These are phyloP conservation scores for Metschnikowia aberdeeniae DNA, from an alignment of 805 yeast genomes.

Conservation along the genomic window DNA sequence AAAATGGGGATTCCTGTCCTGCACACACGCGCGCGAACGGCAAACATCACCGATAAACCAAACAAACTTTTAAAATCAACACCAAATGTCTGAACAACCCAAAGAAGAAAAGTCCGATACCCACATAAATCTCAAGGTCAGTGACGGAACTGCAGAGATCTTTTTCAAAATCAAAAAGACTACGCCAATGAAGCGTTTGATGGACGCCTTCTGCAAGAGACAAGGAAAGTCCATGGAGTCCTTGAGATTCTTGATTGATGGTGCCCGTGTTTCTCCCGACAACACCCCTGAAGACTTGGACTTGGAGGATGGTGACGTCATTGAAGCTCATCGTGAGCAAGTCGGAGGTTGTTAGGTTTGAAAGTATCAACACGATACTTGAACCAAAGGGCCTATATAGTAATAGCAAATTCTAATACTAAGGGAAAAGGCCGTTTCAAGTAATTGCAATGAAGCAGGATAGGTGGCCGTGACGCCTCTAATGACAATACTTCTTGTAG, in stretches of 20 bases:
- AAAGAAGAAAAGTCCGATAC: constrained; percentile 35
- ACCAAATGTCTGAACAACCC: constrained; percentile 18
- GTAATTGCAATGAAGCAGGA: too few species aligned
- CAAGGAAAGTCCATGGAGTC: constrained; percentile 85
- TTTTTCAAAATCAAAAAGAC: constrained; percentile 91
- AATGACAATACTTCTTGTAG: too few species aligned
- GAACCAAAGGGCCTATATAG: too few species aligned
- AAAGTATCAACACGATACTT: too few species aligned
- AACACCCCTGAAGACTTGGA: constrained; percentile 92
- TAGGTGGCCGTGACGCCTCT: too few species aligned
- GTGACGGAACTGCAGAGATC: constrained; percentile 91
- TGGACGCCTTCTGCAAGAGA: constrained; percentile 98
- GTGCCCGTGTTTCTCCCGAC: constrained; percentile 81
- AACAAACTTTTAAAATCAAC: constrained; percentile 1
- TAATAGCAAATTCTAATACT: too few species aligned
- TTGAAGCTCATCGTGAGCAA: constrained; percentile 97
- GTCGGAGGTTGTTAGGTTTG: constrained; percentile 49
- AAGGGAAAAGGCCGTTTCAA: too few species aligned
- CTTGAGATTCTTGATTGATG: constrained; percentile 88
- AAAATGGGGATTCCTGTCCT: not conserved
- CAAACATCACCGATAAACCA: constrained; percentile 3
- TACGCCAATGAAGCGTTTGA: constrained; percentile 88
- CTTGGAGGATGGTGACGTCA: constrained; percentile 92
- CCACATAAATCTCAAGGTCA: constrained; percentile 89
- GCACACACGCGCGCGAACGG: constrained; percentile 7